Evolutionary conservation across 345 rosid genomes (phyloP), one percentile per base, ranked within the genome.

Genomic region (Bruguiera sexangula): DNA sequence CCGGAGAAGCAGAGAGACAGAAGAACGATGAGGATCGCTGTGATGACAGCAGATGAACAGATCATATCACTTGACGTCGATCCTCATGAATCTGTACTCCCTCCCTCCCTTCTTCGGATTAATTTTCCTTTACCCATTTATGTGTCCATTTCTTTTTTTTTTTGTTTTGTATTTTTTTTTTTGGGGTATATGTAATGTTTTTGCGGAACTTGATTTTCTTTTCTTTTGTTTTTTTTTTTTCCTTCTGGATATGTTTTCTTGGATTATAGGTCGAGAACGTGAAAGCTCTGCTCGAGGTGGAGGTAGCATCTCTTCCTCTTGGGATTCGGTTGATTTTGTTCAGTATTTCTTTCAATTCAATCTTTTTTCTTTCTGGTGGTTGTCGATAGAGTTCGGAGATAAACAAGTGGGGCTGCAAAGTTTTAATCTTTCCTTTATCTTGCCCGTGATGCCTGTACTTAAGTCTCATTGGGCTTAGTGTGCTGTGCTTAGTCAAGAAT

Each of bases 241-340:
- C 18, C 50, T 43, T 43, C 50, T 43, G 50, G 32, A 20, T 48
- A 43, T 18, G 62, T 6, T 71, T 57, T 58, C 24, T 30, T 50
- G 68, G 36, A 30, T 68, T 69, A 64, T 70, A 92, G 98, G 94
- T 95, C 74, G 99, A 92, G 70, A 95, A 92, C 76, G 89, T 95
- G 76, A 95, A 95, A 78, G 98, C 99, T 50, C 79, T 95, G 84
- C 92, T 92, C 37, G 99, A 95, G 68, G 98, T 95, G 66, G 99
- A 92, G 98, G 99, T 95, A 72, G 77, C 78, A 53, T 51, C 56
- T 26, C 60, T 6, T n/a, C 19, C 18, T 59, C 26, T 30, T 37
- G 7, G 20, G 27, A 11, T 51, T 51, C 57, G 31, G 50, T 54
- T 62, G 29, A 30, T 21, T 27, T 56, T 56, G 4, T 56, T 15